A percentile compares a stretch with the other conserved stretches of the same genome.
Evolutionary conservation across 164 flowering plant species (phyloP).

Genomic region (Magnolia officinalis): DNA sequence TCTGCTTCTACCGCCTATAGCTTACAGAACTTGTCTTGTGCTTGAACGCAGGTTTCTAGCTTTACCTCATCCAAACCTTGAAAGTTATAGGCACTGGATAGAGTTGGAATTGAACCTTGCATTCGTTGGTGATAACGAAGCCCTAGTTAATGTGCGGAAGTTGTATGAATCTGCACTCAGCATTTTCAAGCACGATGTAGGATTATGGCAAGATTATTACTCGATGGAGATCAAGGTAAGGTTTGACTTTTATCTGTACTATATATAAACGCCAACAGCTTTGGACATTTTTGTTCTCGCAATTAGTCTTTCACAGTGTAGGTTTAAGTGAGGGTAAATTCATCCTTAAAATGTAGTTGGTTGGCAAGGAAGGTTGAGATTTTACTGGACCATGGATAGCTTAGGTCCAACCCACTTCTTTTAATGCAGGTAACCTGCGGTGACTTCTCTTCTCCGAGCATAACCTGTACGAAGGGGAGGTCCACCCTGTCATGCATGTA

Average conservation of each 20-base stretch:
- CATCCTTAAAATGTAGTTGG: too few species aligned
- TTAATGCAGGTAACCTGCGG: too few species aligned
- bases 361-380: too few species aligned
- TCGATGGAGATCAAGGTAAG: slow-evolving; percentile 72
- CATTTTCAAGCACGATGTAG: slow-evolving; percentile 51
- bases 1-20: neutral
- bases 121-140: slow-evolving; percentile 44
- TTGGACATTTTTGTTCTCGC: too few species aligned
- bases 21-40: neutral
- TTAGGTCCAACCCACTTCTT: too few species aligned
- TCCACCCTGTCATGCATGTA: too few species aligned
- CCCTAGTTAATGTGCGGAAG: slow-evolving; percentile 65
- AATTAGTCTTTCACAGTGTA: too few species aligned
- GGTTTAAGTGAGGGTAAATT: too few species aligned
- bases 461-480: too few species aligned
- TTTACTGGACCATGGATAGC: too few species aligned
- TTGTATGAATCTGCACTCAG: slow-evolving; percentile 71
- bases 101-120: slow-evolving; percentile 78
- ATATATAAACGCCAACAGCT: too few species aligned
- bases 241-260: neutral
- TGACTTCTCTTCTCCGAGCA: too few species aligned
- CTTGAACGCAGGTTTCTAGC: slow-evolving; percentile 55
- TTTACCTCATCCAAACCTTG: slow-evolving; percentile 74
- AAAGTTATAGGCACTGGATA: slow-evolving; percentile 56
- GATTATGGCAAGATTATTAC: slow-evolving; percentile 72